A percentile compares a stretch with the other conserved stretches of the same genome.
Conservation (phyloP, 1,284 basidiomycete species). For the Athelia psychrophila region DNA sequence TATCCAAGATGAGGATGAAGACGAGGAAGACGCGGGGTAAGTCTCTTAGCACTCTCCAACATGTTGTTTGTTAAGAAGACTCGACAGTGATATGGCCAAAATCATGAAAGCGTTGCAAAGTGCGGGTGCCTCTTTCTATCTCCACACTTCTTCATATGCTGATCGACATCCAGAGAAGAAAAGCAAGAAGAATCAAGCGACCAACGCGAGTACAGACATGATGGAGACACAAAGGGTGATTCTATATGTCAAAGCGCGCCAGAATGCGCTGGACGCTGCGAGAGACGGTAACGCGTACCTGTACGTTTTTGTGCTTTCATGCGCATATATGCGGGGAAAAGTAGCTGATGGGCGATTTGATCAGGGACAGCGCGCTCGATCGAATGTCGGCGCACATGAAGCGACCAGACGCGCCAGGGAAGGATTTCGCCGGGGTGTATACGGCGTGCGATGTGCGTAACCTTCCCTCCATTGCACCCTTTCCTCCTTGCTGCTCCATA, state of each 20-base stretch:
- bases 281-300: conserved; percentile 19
- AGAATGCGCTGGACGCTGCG: conserved; percentile 10
- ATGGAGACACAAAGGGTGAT: conserved; percentile 1
- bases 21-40: not conserved
- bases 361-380: not conserved
- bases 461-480: not conserved
- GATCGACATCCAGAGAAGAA: not conserved
- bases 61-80: not conserved
- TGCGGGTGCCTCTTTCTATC: not conserved
- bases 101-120: not conserved
- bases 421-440: not conserved
- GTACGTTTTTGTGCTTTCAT: conserved; percentile 19
- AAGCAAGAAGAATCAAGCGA: not conserved
- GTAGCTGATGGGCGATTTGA: conserved; percentile 9
- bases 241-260: conserved; percentile 14
- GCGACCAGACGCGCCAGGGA: not conserved
- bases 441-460: not conserved
- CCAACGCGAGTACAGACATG: not conserved
- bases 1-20: not conserved
- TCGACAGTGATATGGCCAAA: not conserved
- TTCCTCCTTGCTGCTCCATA: too few relatives aligned
- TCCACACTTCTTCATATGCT: not conserved
- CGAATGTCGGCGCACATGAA: not conserved
- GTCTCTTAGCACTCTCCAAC: not conserved
- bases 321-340: not conserved